Evolutionary conservation across 306 rosid genomes (phyloP).

Genomic region (Prunus fruticosa): DNA sequence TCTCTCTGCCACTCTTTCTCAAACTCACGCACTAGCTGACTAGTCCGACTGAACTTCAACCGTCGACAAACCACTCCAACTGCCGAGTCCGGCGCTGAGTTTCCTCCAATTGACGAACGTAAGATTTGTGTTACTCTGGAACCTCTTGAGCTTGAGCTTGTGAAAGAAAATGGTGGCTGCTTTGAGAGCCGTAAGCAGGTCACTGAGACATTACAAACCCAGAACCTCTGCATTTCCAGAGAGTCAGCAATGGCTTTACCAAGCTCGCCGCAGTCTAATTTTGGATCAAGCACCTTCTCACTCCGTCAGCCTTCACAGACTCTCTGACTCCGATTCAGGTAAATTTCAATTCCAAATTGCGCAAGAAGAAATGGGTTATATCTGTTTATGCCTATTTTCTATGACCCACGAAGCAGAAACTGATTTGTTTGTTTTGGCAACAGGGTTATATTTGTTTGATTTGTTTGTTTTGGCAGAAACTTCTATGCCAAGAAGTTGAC

Average conservation of each 20-base stretch:
- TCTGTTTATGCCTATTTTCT: neutral
- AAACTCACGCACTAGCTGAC: too few species aligned
- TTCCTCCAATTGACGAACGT: too few species aligned
- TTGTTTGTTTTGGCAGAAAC: too few species aligned
- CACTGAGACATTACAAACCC: slow-evolving; percentile 24
- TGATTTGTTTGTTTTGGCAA: slow-evolving; percentile 4
- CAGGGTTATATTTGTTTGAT: too few species aligned
- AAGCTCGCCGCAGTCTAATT: slow-evolving; percentile 53
- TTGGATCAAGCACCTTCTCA: slow-evolving; percentile 49
- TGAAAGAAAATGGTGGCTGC: slow-evolving; percentile 31
- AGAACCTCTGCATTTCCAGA: slow-evolving; percentile 28
- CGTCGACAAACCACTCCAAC: too few species aligned
- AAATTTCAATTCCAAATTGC: neutral
- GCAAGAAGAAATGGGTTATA: neutral
- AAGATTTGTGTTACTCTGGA: too few species aligned
- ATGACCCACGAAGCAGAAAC: neutral
- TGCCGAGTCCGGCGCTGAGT: too few species aligned
- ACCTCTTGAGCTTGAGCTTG: too few species aligned
- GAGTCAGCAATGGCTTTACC: slow-evolving; percentile 32
- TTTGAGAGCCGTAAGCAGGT: slow-evolving; percentile 33
- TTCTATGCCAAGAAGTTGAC: too few species aligned
- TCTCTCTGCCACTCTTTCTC: too few species aligned
- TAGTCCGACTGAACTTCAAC: too few species aligned
- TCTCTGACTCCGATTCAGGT: slow-evolving; percentile 69
- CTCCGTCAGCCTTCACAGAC: slow-evolving; percentile 55